These are phyloP conservation scores for Gynochthodes officinalis DNA, from an alignment of 257 asterid genomes.

Conservation along the genomic window DNA sequence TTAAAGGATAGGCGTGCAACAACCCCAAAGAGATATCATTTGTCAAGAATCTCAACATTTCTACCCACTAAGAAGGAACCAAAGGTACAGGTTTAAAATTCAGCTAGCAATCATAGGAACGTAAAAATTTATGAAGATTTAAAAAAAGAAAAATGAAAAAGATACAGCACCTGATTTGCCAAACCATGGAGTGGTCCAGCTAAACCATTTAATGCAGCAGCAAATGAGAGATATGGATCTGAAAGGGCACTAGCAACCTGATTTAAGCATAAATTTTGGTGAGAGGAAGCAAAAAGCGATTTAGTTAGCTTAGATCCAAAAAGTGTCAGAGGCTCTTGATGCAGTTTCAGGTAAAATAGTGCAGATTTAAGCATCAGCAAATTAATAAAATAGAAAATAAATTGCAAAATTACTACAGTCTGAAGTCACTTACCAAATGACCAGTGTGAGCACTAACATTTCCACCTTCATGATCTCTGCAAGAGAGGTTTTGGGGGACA, in stretches of 20 bases:
- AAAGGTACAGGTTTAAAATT: not conserved
- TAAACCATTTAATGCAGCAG: constrained; percentile 97
- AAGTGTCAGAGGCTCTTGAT: not conserved
- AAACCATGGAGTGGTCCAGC: constrained; percentile 99
- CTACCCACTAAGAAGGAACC: not conserved
- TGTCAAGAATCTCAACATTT: too few relatives aligned
- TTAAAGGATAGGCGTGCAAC: not conserved
- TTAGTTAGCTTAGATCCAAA: not conserved
- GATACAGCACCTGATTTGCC: constrained; percentile 86
- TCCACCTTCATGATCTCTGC: constrained; percentile 99
- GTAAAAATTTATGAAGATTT: not conserved
- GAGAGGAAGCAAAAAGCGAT: not conserved
- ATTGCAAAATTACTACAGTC: constrained; percentile 13
- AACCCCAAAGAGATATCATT: too few relatives aligned
- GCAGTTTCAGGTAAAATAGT: not conserved
- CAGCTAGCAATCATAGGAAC: not conserved
- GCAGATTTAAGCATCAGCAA: not conserved
- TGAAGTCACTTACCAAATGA: constrained; percentile 66
- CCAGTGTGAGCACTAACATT: constrained; percentile 99
- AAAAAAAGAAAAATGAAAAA: constrained; percentile 4
- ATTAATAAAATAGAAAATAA: not conserved
- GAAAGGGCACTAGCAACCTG: constrained; percentile 99
- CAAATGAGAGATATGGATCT: constrained; percentile 97
- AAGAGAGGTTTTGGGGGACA: constrained; percentile 12
- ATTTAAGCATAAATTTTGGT: constrained; percentile 15